phyloP scores from a whole-genome alignment of 192 early-diverging fungal species.

The Gaertneriomyces sp. region DNA sequence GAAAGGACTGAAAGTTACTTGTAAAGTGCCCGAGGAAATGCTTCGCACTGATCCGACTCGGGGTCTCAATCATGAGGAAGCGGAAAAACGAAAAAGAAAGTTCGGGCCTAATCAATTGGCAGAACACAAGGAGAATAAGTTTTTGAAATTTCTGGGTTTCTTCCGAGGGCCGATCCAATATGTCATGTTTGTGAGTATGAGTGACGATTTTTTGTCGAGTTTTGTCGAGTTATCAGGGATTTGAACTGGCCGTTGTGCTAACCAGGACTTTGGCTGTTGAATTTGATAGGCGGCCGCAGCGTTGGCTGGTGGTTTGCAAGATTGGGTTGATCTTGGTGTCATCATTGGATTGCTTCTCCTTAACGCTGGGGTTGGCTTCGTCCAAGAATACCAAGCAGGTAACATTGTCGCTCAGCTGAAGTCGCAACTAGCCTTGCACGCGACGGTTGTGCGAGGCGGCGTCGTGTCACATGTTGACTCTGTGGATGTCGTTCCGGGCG shows the following conservation, averaged over 20 bases:
- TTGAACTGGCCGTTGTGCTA: background rate
- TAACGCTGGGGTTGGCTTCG: constrained; percentile 11
- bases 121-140: constrained; percentile 53
- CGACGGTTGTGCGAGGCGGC: constrained; percentile 70
- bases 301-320: constrained; percentile 16
- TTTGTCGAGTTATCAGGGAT: background rate
- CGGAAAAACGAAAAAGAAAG: constrained; percentile 12
- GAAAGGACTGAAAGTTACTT: background rate
- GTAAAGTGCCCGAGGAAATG: constrained; percentile 16
- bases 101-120: constrained; percentile 15
- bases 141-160: constrained; percentile 78
- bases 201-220: background rate
- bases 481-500: constrained; percentile 77
- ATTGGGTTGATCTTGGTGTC: constrained; percentile 83
- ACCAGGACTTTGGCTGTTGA: background rate
- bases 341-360: constrained; percentile 68
- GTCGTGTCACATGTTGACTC: constrained; percentile 71
- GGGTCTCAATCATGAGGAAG: constrained; percentile 17
- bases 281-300: constrained; percentile 9
- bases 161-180: constrained; percentile 41
- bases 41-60: constrained; percentile 9
- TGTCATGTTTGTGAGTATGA: constrained; percentile 22
- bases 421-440: constrained; percentile 78
- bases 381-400: constrained; percentile 20
- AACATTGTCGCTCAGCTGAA: constrained; percentile 50